phyloP scores from a whole-genome alignment of 164 flowering plant species.

The Tetracentron sinense region DNA sequence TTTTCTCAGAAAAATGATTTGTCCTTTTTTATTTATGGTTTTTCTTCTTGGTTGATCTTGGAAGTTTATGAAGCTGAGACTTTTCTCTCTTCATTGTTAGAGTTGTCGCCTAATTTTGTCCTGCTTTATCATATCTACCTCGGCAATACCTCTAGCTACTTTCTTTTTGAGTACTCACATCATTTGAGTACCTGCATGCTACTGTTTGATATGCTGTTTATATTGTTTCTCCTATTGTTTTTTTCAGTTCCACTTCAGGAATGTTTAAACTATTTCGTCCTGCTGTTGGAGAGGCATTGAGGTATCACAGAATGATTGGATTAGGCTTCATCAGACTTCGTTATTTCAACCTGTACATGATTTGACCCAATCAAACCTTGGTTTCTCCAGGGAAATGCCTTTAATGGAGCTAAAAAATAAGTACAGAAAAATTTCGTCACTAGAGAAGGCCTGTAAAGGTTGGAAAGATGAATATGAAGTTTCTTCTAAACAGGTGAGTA shows the following conservation, averaged over 20 bases:
- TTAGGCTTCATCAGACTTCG: neutral
- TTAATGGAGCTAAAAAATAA: conserved; percentile 64
- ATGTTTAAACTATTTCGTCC: conserved; percentile 83
- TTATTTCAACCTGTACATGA: neutral
- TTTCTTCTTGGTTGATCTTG: no score
- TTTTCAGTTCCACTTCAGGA: conserved; percentile 61
- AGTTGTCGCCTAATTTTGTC: no score
- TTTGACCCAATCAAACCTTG: neutral
- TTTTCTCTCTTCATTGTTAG: no score
- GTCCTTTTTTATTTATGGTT: no score
- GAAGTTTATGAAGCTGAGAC: no score
- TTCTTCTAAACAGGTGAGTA: conserved; percentile 78
- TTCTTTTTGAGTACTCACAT: no score
- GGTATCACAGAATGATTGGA: conserved; percentile 35
- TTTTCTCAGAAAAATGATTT: no score
- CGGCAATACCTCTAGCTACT: neutral
- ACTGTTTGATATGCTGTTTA: conserved; percentile 4
- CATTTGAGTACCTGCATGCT: no score
- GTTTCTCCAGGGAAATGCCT: conserved; percentile 77
- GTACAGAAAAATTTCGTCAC: conserved; percentile 63
- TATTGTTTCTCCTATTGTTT: conserved; percentile 8
- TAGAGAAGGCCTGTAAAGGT: conserved; percentile 77
- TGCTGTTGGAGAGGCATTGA: conserved; percentile 83
- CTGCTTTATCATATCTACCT: no score
- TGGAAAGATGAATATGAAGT: conserved; percentile 92